Base-by-base conservation (phyloP, 2,329 filamentous ascomycete species). In the Aspergillus sp. region DNA sequence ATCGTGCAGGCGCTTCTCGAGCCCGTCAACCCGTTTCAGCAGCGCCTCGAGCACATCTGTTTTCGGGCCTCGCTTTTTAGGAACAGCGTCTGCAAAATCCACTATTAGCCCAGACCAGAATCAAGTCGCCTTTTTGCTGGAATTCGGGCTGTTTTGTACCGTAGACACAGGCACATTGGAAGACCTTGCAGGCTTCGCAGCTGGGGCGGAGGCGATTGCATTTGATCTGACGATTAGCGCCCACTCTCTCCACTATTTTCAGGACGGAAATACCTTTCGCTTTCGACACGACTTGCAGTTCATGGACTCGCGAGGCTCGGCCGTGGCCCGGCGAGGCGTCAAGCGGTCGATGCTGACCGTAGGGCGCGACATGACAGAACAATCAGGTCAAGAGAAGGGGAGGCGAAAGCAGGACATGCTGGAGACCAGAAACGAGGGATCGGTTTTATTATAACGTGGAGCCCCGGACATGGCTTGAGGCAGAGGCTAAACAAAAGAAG, bases 201-300 rank as follows among this genome's bases (percentile, higher is more conserved):
- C 89, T 89, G 37, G 91, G 91, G 48, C 90, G 86, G 63, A 93
- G 79, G 56, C 91, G 86, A 74, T 95, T 96, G 79, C 91, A 96
- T 79, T 96, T 96, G 78, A 96, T 96, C 91, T 96, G 44, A 17
- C 30, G 19, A 22, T 57, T 45, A 62, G 56, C 56, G 42, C 20
- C 9, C 11, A 11, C n/a, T 22, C 19, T 17, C 24, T 3, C 17
- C 41, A 51, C 30, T 39, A 34, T 27, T 12, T 8, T n/a, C 13
- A n/a, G 20, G 44, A 58, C 39, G 57, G n/a, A 17, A 40, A 48
- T 75, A 93, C 91, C 88, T 96, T 96, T 78, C 91, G 84, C 77
- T 96, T 96, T 66, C 91, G 86, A 80, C 91, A 96, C 56, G 90
- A 95, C 76, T 96, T 96, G 85, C 91, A 96, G 75, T 96, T 96